phyloP scores from a whole-genome alignment of 768 basidiomycete species.

The Termitomyces sp. region DNA sequence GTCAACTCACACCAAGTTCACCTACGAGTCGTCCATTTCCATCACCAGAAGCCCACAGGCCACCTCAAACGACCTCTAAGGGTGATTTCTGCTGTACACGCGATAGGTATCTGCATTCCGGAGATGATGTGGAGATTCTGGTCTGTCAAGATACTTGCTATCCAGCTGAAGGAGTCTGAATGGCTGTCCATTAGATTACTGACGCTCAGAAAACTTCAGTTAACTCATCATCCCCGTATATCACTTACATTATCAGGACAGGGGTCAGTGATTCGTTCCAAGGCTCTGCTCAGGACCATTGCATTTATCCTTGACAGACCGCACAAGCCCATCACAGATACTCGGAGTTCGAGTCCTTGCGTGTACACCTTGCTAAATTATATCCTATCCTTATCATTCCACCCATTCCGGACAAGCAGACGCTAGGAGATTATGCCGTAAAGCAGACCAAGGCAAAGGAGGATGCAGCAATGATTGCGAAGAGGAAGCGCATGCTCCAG shows the following conservation, averaged over 20 bases:
- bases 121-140: conserved; percentile 76
- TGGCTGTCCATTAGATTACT: conserved; percentile 56
- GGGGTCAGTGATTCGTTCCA: conserved; percentile 47
- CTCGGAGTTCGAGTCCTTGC: conserved; percentile 94
- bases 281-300: conserved; percentile 2
- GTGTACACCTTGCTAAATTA: conserved; percentile 74
- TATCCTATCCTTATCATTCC: conserved; percentile 97
- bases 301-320: conserved; percentile 38
- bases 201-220: conserved; percentile 95
- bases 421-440: conserved; percentile 92
- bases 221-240: conserved; percentile 86
- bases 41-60: conserved; percentile 50
- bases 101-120: conserved; percentile 74
- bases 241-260: conserved; percentile 87
- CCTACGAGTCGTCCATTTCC: conserved; percentile 45
- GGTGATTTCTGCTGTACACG: conserved; percentile 73
- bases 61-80: conserved; percentile 52
- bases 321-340: conserved; percentile 86
- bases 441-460: conserved; percentile 97
- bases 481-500: conserved; percentile 91
- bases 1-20: conserved; percentile 42
- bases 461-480: conserved; percentile 85
- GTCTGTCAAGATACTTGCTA: conserved; percentile 34
- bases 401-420: conserved; percentile 96
- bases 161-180: background rate